A percentile compares a stretch with the other conserved stretches of the same genome.
Conservation (phyloP, 306 rosid species). For the Cucurbita maxima region DNA sequence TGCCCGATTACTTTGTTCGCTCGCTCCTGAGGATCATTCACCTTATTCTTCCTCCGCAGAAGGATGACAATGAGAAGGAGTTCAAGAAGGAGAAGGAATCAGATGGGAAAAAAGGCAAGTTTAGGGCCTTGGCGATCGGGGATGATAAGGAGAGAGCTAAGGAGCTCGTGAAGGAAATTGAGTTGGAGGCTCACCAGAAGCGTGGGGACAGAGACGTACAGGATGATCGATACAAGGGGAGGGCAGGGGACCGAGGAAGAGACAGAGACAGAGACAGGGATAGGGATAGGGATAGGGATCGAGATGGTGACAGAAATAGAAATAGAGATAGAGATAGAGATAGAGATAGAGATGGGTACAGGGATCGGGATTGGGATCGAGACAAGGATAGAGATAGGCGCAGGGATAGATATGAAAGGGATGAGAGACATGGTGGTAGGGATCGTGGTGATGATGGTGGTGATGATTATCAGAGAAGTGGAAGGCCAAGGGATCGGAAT, state of each 20-base stretch:
- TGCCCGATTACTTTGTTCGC: slow-evolving; percentile 63
- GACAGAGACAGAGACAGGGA: slow-evolving; percentile 18
- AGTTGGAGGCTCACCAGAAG: slow-evolving; percentile 27
- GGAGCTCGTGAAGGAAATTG: slow-evolving; percentile 52
- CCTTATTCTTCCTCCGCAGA: slow-evolving; percentile 55
- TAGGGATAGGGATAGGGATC: slow-evolving; percentile 18
- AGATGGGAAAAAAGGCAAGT: slow-evolving; percentile 33
- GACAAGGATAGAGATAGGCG: slow-evolving; percentile 17
- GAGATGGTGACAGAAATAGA: slow-evolving; percentile 18
- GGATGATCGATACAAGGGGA: slow-evolving; percentile 17
- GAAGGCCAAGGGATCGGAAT: slow-evolving; percentile 23
- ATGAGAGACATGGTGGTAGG: slow-evolving; percentile 16
- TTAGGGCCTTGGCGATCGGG: slow-evolving; percentile 37
- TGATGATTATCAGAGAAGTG: slow-evolving; percentile 14
- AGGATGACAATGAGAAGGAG: slow-evolving; percentile 20
- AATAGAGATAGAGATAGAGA: slow-evolving; percentile 21
- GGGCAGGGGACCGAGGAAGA: slow-evolving; percentile 22
- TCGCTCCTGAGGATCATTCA: slow-evolving; percentile 48
- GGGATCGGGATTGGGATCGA: slow-evolving; percentile 18
- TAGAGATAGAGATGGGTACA: slow-evolving; percentile 20
- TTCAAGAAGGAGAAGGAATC: slow-evolving; percentile 24
- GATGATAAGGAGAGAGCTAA: slow-evolving; percentile 46
- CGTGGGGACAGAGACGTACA: slow-evolving; percentile 18
- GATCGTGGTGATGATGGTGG: slow-evolving; percentile 12
- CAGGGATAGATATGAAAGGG: slow-evolving; percentile 13